Base-by-base conservation (phyloP, 768 basidiomycete genomes). In the Suillus variegatus region DNA sequence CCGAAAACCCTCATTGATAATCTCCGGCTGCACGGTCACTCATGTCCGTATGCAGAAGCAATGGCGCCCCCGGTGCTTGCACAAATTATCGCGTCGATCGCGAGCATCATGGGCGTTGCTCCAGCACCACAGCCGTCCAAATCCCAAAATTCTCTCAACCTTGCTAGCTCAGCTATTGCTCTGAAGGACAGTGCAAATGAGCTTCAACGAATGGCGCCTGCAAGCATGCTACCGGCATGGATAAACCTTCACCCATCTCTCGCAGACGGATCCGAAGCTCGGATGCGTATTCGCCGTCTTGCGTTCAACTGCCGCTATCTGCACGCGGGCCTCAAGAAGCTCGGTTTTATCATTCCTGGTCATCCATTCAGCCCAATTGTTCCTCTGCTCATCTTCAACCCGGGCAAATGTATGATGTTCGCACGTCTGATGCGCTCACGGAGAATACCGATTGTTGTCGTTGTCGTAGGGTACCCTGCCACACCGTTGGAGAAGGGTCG, bases 291-390 rank as follows among this genome's bases (percentile, higher is more conserved):
- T 5, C 88, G 89, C 47, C 87, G 97, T 25, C 84, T 99, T 47
- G 95, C 96, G 0, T 99, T 99, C 85, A 99, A 99, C 81, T 84
- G 92, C 18, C 87, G 95, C 22, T 99, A 99, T 79, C 88, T 99
- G 60, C 90, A 92, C 69, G 85, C 85, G 4, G 97, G 89, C 2
- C 84, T 99, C 62, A 82, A 85, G 70, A 96, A 94, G 72, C 87
- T 99, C 41, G 97, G 97, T 0, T 99, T 99, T 83, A 97, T 99
- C 81, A 93, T 93, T 7, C 97, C 95, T 72, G 97, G 97, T 0
- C 89, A 93, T 77, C 86, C 89, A 36, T 88, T 94, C 70, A 95
- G 93, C 32, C 97, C 97, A 2, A 94, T 99, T 71, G 91, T 99
- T 5, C 97, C 97, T 0, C 82, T 99, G 54, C 82, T 99, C 58